Base-by-base conservation (phyloP, 768 basidiomycete genomes). In the Boletus rubescentipes region DNA sequence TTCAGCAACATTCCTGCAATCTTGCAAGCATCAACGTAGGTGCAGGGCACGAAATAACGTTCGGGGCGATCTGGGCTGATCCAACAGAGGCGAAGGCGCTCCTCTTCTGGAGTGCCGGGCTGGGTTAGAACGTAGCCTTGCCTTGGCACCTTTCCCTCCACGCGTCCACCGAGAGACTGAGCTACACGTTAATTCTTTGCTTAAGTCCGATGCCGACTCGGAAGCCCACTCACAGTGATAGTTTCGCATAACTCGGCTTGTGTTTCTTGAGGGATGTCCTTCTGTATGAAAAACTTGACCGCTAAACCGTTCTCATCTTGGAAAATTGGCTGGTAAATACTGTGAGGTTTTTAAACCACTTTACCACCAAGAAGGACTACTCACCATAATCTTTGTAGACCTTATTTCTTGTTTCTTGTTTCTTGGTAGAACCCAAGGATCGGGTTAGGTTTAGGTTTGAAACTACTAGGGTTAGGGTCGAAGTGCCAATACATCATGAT, bases 201-300 rank as follows among this genome's bases (percentile, higher is more conserved):
- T 39, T 55, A 9, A 56, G 34, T 41, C 26, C 16, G 15, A 44
- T 34, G 31, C 49, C 14, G 37, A n/a, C n/a, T n/a, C n/a, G n/a
- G n/a, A 40, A 39, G 18, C 23, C 30, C 23, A 56, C 67, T 54
- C 51, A 90, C 89, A 0, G 87, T 82, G 47, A 91, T 87, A 14
- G 80, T 85, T 67, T 89, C 87, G 62, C 84, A 85, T 30, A 91
- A 69, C 56, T 90, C 85, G 16, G 84, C 83, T 60, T 87, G 86
- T 20, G 83, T 75, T 60, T 85, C 82, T 52, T 84, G 77, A 4
- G 81, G 70, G 9, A 92, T 75, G 67, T 91, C 89, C 63, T 88
- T 89, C 65, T 91, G 89, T 18, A 92, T 80, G 67, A 91, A 92
- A 66, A 92, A 92, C 64, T 91, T 92, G 77, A 89, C 72, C 3